These are phyloP conservation scores for Penicillium pulvis DNA, from an alignment of 495 filamentous ascomycete genomes.

Conservation along the genomic window DNA sequence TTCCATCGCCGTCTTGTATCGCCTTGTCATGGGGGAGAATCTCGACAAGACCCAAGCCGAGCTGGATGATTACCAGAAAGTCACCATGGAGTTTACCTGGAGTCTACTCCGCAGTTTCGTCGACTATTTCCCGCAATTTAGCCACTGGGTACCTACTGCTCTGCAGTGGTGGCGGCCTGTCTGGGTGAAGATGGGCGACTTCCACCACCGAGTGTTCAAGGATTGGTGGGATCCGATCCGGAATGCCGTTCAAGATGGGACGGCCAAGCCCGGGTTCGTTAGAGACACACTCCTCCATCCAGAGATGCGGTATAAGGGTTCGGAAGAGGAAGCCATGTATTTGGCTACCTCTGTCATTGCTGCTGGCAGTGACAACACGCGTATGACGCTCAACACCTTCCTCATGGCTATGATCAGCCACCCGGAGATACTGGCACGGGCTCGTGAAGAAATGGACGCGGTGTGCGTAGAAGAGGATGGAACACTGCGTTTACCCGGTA, in stretches of 20 bases:
- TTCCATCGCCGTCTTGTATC: conserved; percentile 42
- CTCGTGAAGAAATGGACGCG: conserved; percentile 39
- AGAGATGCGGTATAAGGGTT: conserved; percentile 38
- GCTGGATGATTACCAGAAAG: conserved; percentile 31
- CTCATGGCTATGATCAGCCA: conserved; percentile 36
- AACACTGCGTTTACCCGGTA: conserved; percentile 34
- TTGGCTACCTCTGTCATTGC: conserved; percentile 40
- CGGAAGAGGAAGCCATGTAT: conserved; percentile 50
- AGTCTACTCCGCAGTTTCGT: conserved; percentile 33
- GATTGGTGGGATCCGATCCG: conserved; percentile 39
- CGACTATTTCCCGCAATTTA: conserved; percentile 45
- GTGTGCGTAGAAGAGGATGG: conserved; percentile 29
- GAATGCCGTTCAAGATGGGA: conserved; percentile 22
- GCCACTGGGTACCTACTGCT: conserved; percentile 26
- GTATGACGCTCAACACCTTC: conserved; percentile 40
- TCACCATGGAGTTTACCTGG: conserved; percentile 28
- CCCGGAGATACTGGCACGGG: conserved; percentile 30
- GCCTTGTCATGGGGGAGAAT: conserved; percentile 34
- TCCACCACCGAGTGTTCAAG: conserved; percentile 35
- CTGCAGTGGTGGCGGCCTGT: conserved; percentile 44
- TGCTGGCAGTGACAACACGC: conserved; percentile 50
- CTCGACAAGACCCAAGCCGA: conserved; percentile 21
- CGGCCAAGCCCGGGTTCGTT: conserved; percentile 30
- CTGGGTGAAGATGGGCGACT: conserved; percentile 33
- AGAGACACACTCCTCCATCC: conserved; percentile 37